Percentiles rank a stretch among this genome's conserved stretches.
These are phyloP conservation scores for Coniochaeta sp. DNA, from an alignment of 2,329 filamentous ascomycete species.

Conservation along the genomic window DNA sequence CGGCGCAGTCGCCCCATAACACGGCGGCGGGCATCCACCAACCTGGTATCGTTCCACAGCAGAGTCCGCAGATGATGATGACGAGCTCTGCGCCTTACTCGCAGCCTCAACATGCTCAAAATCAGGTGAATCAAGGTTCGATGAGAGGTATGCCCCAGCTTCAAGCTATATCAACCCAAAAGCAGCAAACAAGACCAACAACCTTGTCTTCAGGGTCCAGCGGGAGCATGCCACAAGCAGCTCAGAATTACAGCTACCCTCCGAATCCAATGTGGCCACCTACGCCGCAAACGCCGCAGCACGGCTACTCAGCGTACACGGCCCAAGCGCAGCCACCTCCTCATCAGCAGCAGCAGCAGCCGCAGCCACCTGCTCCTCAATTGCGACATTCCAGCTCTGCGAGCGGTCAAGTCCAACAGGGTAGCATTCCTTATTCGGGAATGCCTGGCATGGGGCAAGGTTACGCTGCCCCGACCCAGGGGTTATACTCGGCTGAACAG, in stretches of 20 bases:
- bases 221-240: conserved; percentile 41
- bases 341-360: conserved; percentile 46
- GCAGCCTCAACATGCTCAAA: conserved; percentile 64
- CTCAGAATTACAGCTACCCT: conserved; percentile 55
- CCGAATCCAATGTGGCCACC: conserved; percentile 61
- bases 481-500: conserved; percentile 55
- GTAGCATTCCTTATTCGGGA: conserved; percentile 51
- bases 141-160: conserved; percentile 58
- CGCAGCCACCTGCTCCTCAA: conserved; percentile 52
- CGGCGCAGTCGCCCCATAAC: conserved; percentile 52
- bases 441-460: conserved; percentile 55
- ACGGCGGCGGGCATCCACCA: conserved; percentile 47
- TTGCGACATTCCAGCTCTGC: conserved; percentile 46
- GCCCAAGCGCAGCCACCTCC: conserved; percentile 41
- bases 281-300: conserved; percentile 54
- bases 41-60: conserved; percentile 50
- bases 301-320: conserved; percentile 42
- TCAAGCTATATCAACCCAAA: conserved; percentile 56
- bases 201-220: conserved; percentile 39
- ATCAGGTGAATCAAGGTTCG: conserved; percentile 61
- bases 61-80: conserved; percentile 62
- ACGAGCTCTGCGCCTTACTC: conserved; percentile 55
- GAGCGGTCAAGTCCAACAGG: conserved; percentile 47
- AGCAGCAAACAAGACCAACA: conserved; percentile 51
- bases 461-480: conserved; percentile 47